Conservation (phyloP, 371 early-diverging fungal genomes). For the Mucor indicus region DNA sequence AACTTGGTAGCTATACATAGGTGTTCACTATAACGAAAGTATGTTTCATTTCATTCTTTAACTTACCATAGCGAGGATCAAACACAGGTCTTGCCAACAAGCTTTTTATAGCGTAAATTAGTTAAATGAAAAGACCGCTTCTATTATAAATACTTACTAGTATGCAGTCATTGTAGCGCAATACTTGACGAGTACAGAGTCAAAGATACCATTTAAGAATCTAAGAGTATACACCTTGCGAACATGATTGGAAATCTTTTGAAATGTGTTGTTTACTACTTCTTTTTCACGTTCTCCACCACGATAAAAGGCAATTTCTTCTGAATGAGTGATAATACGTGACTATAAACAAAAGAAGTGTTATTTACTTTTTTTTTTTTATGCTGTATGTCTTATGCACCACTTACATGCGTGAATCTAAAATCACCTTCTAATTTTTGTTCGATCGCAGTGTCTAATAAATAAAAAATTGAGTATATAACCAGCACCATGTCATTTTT, state of each 20-base stretch:
- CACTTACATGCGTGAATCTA: slow-evolving; percentile 72
- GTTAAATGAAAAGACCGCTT: neutral
- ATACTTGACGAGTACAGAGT: slow-evolving; percentile 85
- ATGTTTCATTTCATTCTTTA: neutral
- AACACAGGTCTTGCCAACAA: slow-evolving; percentile 81
- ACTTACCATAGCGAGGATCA: slow-evolving; percentile 59
- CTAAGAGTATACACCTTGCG: slow-evolving; percentile 75
- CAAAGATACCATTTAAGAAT: slow-evolving; percentile 77
- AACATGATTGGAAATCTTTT: slow-evolving; percentile 75
- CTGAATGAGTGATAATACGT: slow-evolving; percentile 79
- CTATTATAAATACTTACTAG: slow-evolving; percentile 46
- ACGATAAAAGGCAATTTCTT: slow-evolving; percentile 87
- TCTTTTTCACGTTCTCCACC: slow-evolving; percentile 75
- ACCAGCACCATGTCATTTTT: neutral
- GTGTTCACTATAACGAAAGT: neutral
- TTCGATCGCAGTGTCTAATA: slow-evolving; percentile 68
- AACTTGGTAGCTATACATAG: slow-evolving; percentile 40
- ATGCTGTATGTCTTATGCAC: slow-evolving; percentile 9
- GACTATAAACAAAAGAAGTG: slow-evolving; percentile 35
- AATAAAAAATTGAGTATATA: neutral
- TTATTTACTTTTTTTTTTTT: neutral
- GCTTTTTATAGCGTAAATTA: slow-evolving; percentile 19
- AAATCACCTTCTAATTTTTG: slow-evolving; percentile 85
- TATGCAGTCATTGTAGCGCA: slow-evolving; percentile 88
- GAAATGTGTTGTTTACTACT: slow-evolving; percentile 68